These are phyloP conservation scores for Phytophthora ohioensis DNA, from an alignment of 352 stramenopile species.

Conservation along the genomic window DNA sequence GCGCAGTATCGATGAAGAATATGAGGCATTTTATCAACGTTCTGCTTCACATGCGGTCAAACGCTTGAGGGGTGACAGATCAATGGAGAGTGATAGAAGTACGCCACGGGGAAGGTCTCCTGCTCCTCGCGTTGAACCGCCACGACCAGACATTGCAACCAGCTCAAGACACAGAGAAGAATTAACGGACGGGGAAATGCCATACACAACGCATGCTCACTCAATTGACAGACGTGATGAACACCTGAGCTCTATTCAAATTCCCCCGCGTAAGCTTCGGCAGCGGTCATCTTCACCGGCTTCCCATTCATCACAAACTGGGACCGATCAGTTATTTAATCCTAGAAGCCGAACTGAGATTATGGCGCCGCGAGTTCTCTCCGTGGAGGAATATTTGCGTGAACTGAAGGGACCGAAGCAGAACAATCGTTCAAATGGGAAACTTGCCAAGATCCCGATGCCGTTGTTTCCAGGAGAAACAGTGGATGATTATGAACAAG, in stretches of 20 bases:
- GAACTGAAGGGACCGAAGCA: slow-evolving; percentile 27
- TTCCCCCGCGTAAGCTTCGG: slow-evolving; percentile 14
- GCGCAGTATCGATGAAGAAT: slow-evolving; percentile 26
- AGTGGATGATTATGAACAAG: slow-evolving; percentile 28
- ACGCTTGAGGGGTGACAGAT: slow-evolving; percentile 11
- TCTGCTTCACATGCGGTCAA: slow-evolving; percentile 12
- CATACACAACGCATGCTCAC: not conserved
- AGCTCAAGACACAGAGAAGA: not conserved
- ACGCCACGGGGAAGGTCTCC: not conserved
- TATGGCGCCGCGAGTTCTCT: slow-evolving; percentile 11
- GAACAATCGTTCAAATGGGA: slow-evolving; percentile 7
- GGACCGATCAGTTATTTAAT: not conserved
- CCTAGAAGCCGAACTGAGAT: slow-evolving; percentile 26
- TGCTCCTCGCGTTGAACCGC: not conserved
- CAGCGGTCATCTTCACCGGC: not conserved
- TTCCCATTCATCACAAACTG: not conserved
- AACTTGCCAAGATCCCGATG: slow-evolving; percentile 27
- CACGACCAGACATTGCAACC: not conserved
- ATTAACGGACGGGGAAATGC: not conserved
- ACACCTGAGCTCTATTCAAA: slow-evolving; percentile 10
- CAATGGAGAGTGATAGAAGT: slow-evolving; percentile 18
- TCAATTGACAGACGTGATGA: slow-evolving; percentile 6
- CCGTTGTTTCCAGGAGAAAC: slow-evolving; percentile 34
- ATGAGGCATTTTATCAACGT: slow-evolving; percentile 18
- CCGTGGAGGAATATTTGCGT: slow-evolving; percentile 16